Conservation (phyloP, 352 stramenopile species). For the Globisporangium lucens region DNA sequence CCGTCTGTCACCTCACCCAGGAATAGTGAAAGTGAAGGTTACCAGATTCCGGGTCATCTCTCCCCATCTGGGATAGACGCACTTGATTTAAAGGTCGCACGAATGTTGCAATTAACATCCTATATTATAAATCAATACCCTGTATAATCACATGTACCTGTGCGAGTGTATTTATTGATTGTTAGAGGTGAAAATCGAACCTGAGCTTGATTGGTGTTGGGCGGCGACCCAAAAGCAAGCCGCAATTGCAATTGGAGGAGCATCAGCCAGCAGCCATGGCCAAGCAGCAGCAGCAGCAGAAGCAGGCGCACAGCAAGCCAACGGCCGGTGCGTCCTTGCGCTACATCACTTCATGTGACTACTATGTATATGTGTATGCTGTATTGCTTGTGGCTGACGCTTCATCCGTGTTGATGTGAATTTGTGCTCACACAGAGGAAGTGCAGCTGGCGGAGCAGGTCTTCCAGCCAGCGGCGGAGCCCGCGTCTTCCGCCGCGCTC, state of each 20-base stretch:
- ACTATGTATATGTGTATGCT: background rate
- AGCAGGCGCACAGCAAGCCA: constrained; percentile 11
- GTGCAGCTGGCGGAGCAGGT: constrained; percentile 51
- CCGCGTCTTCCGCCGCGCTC: constrained; percentile 1
- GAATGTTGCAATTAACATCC: background rate
- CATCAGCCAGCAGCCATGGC: constrained; percentile 2
- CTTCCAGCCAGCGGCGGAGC: constrained; percentile 38
- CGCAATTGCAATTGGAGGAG: constrained; percentile 1
- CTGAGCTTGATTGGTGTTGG: constrained; percentile 13
- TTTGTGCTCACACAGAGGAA: constrained; percentile 29
- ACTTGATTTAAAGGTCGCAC: background rate
- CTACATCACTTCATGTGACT: background rate
- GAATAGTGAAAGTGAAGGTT: background rate
- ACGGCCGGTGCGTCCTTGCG: constrained; percentile 9
- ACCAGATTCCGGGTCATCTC: background rate
- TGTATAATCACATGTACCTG: background rate
- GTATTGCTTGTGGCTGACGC: background rate
- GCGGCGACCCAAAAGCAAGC: background rate
- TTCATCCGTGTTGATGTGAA: background rate
- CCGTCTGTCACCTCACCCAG: background rate
- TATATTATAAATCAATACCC: background rate
- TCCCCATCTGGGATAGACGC: constrained; percentile 7
- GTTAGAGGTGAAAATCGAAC: background rate
- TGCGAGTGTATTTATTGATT: background rate
- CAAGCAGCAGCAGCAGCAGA: constrained; percentile 9